Evolutionary conservation across 1,284 basidiomycete species (phyloP).

Genomic region (Papiliotrema fonsecae): DNA sequence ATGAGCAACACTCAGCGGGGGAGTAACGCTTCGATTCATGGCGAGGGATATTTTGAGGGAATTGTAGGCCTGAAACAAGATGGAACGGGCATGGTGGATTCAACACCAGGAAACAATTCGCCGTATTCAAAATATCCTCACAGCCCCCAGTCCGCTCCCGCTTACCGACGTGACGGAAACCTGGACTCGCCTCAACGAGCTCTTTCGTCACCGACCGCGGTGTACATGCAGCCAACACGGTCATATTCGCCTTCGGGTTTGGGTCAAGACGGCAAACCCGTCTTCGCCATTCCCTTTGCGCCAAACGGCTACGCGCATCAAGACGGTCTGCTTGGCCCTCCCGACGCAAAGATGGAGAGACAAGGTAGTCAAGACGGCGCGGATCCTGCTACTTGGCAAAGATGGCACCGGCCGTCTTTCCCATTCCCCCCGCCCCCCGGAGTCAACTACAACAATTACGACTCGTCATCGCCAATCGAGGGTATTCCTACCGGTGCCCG

Average conservation of each 20-base stretch:
- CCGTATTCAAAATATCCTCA: conserved; percentile 24
- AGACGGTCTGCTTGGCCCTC: conserved; percentile 17
- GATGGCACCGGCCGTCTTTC: conserved; percentile 44
- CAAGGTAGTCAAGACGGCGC: conserved; percentile 10
- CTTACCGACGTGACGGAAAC: conserved; percentile 23
- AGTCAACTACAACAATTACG: conserved; percentile 19
- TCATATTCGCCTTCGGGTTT: conserved; percentile 7
- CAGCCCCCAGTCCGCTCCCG: conserved; percentile 18
- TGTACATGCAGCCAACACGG: conserved; percentile 1
- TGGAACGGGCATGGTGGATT: conserved; percentile 20
- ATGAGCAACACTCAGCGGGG: conserved; percentile 2
- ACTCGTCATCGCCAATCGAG: conserved; percentile 14
- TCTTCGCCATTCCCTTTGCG: conserved; percentile 35
- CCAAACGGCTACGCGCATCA: conserved; percentile 5
- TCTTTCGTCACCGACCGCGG: conserved; percentile 18
- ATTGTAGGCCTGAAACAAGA: conserved; percentile 26
- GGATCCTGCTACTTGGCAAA: conserved; percentile 23
- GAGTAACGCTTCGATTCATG: conserved; percentile 14
- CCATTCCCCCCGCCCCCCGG: conserved; percentile 35
- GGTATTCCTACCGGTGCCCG: not conserved
- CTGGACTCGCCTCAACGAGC: conserved; percentile 8
- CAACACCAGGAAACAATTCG: conserved; percentile 12
- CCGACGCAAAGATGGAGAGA: conserved; percentile 26
- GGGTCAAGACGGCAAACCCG: conserved; percentile 29
- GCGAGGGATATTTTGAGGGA: conserved; percentile 34